A percentile compares a stretch with the other conserved stretches of the same genome.
Evolutionary conservation across 2,329 filamentous ascomycete species (phyloP).

Genomic region (Talaromyces sp.): DNA sequence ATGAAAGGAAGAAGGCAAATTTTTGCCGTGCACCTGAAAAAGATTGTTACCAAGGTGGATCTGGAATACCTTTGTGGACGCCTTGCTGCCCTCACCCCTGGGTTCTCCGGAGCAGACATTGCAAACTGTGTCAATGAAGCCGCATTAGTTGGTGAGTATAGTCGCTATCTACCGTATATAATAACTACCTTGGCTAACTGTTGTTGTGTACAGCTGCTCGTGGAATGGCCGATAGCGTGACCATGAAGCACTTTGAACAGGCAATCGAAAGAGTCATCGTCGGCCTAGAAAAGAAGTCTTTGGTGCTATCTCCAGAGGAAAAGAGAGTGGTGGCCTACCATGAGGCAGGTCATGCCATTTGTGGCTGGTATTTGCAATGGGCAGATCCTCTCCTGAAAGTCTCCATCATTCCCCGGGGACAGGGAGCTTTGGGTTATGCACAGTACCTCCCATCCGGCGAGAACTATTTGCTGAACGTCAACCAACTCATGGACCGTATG

Average conservation of each 20-base stretch:
- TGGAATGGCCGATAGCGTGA: slow-evolving; percentile 71
- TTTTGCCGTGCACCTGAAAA: slow-evolving; percentile 88
- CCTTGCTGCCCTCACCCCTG: slow-evolving; percentile 85
- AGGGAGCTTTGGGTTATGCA: slow-evolving; percentile 89
- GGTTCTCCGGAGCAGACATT: slow-evolving; percentile 96
- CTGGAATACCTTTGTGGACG: slow-evolving; percentile 82
- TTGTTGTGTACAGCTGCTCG: slow-evolving; percentile 63
- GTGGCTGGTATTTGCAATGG: slow-evolving; percentile 94
- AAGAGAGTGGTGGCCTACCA: slow-evolving; percentile 97
- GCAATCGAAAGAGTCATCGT: slow-evolving; percentile 97
- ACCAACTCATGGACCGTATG: slow-evolving; percentile 98
- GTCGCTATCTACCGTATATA: background rate
- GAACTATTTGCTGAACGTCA: slow-evolving; percentile 90
- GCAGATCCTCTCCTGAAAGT: slow-evolving; percentile 98
- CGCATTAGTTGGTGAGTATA: slow-evolving; percentile 76
- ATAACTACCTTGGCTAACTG: slow-evolving; percentile 34
- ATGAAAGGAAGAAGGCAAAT: slow-evolving; percentile 97
- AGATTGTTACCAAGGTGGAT: slow-evolving; percentile 91
- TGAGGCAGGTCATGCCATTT: slow-evolving; percentile 96
- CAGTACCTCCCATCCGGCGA: slow-evolving; percentile 92
- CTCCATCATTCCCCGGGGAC: slow-evolving; percentile 93
- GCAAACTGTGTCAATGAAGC: slow-evolving; percentile 98
- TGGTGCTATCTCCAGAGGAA: slow-evolving; percentile 88
- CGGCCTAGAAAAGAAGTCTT: slow-evolving; percentile 93
- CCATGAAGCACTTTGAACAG: slow-evolving; percentile 90